Conservation (phyloP, 2,329 filamentous ascomycete genomes). For the Mycogone perniciosa region DNA sequence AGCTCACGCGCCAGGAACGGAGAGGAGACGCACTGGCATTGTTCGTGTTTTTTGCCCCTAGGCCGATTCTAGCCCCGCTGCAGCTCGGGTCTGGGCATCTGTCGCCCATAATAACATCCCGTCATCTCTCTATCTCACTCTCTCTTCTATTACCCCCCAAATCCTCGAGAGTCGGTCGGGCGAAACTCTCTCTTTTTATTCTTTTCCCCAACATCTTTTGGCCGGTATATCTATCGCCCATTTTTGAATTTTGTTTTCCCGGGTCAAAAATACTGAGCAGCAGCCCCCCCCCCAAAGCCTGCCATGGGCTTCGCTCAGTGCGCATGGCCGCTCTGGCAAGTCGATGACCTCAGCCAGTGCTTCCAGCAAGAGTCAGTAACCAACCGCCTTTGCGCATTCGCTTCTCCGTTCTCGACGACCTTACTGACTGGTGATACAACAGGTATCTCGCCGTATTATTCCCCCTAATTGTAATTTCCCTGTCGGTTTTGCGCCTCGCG, state of each 20-base stretch:
- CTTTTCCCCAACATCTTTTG: not conserved
- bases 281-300: not conserved
- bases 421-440: slow-evolving; percentile 5
- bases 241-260: not conserved
- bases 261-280: no score
- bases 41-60: not conserved
- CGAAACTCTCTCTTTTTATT: not conserved
- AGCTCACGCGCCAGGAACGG: slow-evolving; percentile 10
- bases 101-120: not conserved
- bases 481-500: slow-evolving; percentile 64
- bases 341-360: slow-evolving; percentile 58
- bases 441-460: slow-evolving; percentile 60
- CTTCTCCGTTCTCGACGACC: not conserved
- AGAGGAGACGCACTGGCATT: slow-evolving; percentile 5
- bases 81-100: not conserved
- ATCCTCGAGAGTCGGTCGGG: no score
- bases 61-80: slow-evolving; percentile 1
- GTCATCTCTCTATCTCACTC: not conserved
- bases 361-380: slow-evolving; percentile 60
- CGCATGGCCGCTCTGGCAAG: slow-evolving; percentile 53
- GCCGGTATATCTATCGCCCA: not conserved
- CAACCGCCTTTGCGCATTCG: not conserved
- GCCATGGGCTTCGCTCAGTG: slow-evolving; percentile 44
- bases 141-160: no score
- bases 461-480: slow-evolving; percentile 62